These are phyloP conservation scores for Cytidiella melzeri DNA, from an alignment of 768 basidiomycete genomes.

Conservation along the genomic window DNA sequence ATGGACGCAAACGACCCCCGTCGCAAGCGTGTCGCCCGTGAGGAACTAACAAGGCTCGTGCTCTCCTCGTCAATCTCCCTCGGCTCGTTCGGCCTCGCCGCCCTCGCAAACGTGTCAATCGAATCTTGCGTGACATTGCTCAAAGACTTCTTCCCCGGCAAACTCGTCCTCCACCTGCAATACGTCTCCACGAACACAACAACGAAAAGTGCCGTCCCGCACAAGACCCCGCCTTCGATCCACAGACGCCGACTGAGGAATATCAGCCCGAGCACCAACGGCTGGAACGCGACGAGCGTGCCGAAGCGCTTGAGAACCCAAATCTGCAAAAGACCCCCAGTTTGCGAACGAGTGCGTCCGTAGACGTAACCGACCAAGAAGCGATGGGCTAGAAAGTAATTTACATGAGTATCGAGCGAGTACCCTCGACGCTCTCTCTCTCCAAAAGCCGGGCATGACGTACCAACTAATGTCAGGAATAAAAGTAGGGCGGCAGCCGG, in stretches of 20 bases:
- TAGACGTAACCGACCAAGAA: slow-evolving; percentile 77
- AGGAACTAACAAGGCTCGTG: slow-evolving; percentile 39
- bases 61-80: slow-evolving; percentile 42
- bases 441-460: slow-evolving; percentile 16
- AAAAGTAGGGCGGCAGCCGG: slow-evolving; percentile 64
- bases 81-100: slow-evolving; percentile 31
- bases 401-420: background rate
- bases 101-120: slow-evolving; percentile 43
- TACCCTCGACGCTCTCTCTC: too few species aligned
- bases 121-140: slow-evolving; percentile 53
- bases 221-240: slow-evolving; percentile 63
- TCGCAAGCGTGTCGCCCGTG: slow-evolving; percentile 37
- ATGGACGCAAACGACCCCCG: slow-evolving; percentile 71
- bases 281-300: slow-evolving; percentile 66
- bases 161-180: slow-evolving; percentile 41
- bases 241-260: slow-evolving; percentile 61
- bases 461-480: slow-evolving; percentile 61
- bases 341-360: slow-evolving; percentile 65
- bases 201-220: slow-evolving; percentile 47
- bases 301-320: slow-evolving; percentile 73
- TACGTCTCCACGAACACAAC: slow-evolving; percentile 59
- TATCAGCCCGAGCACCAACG: slow-evolving; percentile 68
- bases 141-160: slow-evolving; percentile 43
- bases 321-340: slow-evolving; percentile 67
- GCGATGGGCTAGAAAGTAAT: slow-evolving; percentile 59